phyloP scores from a whole-genome alignment of 768 basidiomycete species.

The Mycena galericulata region DNA sequence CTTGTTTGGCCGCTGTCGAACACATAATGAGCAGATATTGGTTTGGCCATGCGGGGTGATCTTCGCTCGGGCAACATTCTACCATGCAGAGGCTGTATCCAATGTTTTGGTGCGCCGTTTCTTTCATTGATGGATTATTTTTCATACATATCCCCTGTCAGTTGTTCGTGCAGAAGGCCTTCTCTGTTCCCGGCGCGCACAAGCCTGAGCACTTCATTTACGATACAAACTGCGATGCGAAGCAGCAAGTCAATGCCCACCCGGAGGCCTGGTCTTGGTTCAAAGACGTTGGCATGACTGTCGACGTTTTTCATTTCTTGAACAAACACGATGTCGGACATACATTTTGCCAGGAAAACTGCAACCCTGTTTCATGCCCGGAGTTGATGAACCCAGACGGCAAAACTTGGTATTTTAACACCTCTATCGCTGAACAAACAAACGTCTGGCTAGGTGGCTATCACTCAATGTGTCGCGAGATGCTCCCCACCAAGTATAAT shows the following conservation, averaged over 20 bases:
- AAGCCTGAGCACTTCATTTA: no score
- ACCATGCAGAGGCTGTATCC: no score
- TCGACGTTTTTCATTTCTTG: no score
- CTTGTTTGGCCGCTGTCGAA: conserved; percentile 23
- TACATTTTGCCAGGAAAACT: conserved; percentile 19
- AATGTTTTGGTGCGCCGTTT: neutral
- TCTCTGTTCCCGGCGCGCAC: conserved; percentile 38
- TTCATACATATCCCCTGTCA: no score
- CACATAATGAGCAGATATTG: conserved; percentile 36
- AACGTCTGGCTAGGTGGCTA: no score
- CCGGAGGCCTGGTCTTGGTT: conserved; percentile 9
- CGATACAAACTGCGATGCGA: no score
- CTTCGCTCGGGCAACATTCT: no score
- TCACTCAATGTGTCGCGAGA: no score
- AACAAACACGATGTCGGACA: conserved; percentile 23
- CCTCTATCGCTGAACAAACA: conserved; percentile 49
- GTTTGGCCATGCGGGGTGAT: conserved; percentile 37
- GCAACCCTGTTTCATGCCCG: conserved; percentile 12
- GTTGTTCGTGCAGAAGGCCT: conserved; percentile 28
- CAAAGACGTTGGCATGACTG: no score
- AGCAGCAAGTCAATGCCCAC: neutral
- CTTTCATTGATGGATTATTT: neutral
- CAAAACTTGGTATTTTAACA: conserved; percentile 44
- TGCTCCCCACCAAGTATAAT: no score
- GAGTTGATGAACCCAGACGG: conserved; percentile 20